Evolutionary conservation across 805 yeast genomes (phyloP).

Genomic region (Starmerella floricola): DNA sequence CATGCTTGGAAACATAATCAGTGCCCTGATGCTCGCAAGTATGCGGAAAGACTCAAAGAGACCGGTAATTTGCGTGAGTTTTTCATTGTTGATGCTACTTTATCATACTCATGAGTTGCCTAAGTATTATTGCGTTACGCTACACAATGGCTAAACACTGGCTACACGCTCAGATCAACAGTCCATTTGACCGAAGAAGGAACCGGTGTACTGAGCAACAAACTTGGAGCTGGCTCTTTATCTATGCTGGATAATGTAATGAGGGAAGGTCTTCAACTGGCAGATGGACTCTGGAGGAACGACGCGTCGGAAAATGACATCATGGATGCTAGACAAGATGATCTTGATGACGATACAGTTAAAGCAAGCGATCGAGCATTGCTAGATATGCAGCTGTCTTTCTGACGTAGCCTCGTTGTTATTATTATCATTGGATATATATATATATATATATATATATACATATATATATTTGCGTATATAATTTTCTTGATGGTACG

Average conservation of each 20-base stretch:
- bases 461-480: too few species aligned
- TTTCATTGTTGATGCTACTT: conserved; percentile 41
- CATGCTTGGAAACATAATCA: conserved; percentile 5
- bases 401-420: not conserved
- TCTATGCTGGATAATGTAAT: conserved; percentile 83
- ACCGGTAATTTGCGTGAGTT: conserved; percentile 31
- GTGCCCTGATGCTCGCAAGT: conserved; percentile 6
- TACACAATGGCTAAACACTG: too few species aligned
- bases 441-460: too few species aligned
- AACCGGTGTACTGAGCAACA: conserved; percentile 36
- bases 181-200: conserved; percentile 45
- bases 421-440: too few species aligned
- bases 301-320: conserved; percentile 45
- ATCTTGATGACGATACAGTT: conserved; percentile 24
- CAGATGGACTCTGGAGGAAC: conserved; percentile 74
- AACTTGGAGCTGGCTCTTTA: conserved; percentile 41
- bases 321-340: conserved; percentile 24
- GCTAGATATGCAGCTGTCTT: conserved; percentile 20
- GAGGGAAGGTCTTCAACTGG: conserved; percentile 87
- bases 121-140: too few species aligned
- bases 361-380: conserved; percentile 28
- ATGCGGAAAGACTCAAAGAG: conserved; percentile 3
- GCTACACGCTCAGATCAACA: conserved; percentile 52
- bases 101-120: too few species aligned
- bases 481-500: too few species aligned